These are phyloP conservation scores for Phytopythium vexans DNA, from an alignment of 352 stramenopile species.

Conservation along the genomic window DNA sequence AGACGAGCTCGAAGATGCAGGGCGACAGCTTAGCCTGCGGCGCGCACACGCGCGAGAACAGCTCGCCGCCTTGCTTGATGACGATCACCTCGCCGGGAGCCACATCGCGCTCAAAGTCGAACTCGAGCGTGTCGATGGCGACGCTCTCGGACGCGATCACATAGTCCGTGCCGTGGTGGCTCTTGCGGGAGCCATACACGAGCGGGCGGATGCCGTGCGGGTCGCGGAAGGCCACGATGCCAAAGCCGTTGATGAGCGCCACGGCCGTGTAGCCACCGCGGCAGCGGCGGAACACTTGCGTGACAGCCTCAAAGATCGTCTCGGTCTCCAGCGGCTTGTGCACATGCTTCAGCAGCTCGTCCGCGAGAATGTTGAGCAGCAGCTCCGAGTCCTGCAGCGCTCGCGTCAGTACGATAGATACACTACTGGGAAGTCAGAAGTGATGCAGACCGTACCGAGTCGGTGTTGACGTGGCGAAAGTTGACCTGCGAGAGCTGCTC, in stretches of 20 bases:
- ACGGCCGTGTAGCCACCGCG: constrained; percentile 96
- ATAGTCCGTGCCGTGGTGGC: constrained; percentile 89
- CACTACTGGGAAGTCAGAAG: too few species aligned
- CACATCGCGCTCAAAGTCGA: constrained; percentile 94
- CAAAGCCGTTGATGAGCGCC: constrained; percentile 97
- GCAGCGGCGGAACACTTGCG: constrained; percentile 93
- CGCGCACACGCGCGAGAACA: constrained; percentile 86
- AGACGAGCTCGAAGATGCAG: constrained; percentile 99
- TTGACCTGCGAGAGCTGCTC: constrained; percentile 90
- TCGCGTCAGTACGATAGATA: too few species aligned
- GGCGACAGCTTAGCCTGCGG: constrained; percentile 72
- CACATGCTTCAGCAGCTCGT: constrained; percentile 90
- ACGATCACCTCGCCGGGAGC: constrained; percentile 96
- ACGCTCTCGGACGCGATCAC: constrained; percentile 97
- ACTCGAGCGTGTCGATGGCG: constrained; percentile 98
- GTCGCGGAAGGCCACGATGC: constrained; percentile 98
- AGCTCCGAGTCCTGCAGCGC: constrained; percentile 99
- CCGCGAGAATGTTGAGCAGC: constrained; percentile 98
- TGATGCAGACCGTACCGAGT: too few species aligned
- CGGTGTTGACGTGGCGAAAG: constrained; percentile 97
- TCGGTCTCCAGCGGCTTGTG: constrained; percentile 61
- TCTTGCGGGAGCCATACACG: constrained; percentile 90
- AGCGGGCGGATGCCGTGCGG: constrained; percentile 97
- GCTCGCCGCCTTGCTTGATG: constrained; percentile 86
- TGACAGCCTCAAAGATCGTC: constrained; percentile 90